Conservation (phyloP, 2,329 filamentous ascomycete species). For the Scopulariopsis brevicaulis region DNA sequence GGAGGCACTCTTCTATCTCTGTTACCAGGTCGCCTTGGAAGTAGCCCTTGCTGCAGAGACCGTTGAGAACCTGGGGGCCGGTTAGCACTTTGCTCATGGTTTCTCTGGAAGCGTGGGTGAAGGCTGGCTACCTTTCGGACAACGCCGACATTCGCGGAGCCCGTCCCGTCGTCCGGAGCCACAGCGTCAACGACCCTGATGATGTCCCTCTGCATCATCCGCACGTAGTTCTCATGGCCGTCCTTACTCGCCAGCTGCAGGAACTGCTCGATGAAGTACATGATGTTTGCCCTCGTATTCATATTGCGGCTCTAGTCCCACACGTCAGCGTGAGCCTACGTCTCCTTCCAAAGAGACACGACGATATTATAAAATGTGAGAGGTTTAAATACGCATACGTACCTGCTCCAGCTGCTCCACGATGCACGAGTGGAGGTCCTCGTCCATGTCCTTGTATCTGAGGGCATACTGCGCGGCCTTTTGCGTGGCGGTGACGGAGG, state of each 20-base stretch:
- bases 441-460: constrained; percentile 87
- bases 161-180: constrained; percentile 73
- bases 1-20: constrained; percentile 76
- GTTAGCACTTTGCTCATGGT: not conserved
- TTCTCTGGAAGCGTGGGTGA: not conserved
- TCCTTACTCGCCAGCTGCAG: constrained; percentile 75
- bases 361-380: no score
- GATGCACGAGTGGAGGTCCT: constrained; percentile 95
- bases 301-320: constrained; percentile 59
- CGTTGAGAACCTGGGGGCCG: not conserved
- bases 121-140: constrained; percentile 57
- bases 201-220: constrained; percentile 93
- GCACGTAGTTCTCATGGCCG: constrained; percentile 61
- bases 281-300: constrained; percentile 96
- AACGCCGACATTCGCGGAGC: constrained; percentile 88
- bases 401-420: constrained; percentile 86
- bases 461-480: constrained; percentile 93
- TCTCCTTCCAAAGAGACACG: not conserved
- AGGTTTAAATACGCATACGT: constrained; percentile 12
- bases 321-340: not conserved
- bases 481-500: constrained; percentile 76
- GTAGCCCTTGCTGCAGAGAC: constrained; percentile 42
- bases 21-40: constrained; percentile 62
- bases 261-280: constrained; percentile 97
- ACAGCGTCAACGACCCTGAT: constrained; percentile 85